A percentile compares a stretch with the other conserved stretches of the same genome.
These are phyloP conservation scores for Heterobasidion occidentale DNA, from an alignment of 1,284 basidiomycete genomes.

Conservation along the genomic window DNA sequence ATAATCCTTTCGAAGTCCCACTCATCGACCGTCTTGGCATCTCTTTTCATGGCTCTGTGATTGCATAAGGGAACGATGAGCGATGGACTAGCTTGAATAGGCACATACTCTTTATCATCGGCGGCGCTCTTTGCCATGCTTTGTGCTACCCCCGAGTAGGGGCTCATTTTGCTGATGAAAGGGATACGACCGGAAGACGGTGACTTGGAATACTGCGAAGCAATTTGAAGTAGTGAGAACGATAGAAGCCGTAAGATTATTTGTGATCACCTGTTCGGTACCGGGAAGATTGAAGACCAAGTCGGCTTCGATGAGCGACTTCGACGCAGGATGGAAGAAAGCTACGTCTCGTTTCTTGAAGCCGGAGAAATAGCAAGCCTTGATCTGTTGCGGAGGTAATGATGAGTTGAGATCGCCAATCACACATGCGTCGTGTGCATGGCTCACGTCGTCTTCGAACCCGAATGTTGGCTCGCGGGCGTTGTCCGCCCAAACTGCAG, in stretches of 20 bases:
- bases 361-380: slow-evolving; percentile 73
- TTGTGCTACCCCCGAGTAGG: slow-evolving; percentile 29
- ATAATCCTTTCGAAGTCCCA: slow-evolving; percentile 92
- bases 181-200: slow-evolving; percentile 37
- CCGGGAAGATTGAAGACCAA: slow-evolving; percentile 86
- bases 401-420: neutral
- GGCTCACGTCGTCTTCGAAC: slow-evolving; percentile 71
- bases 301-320: slow-evolving; percentile 82
- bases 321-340: slow-evolving; percentile 76
- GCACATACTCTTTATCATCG: neutral
- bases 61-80: neutral
- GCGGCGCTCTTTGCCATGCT: neutral
- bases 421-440: slow-evolving; percentile 2
- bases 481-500: slow-evolving; percentile 57
- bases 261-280: slow-evolving; percentile 68
- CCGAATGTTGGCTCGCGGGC: slow-evolving; percentile 62
- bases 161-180: slow-evolving; percentile 29
- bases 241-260: neutral
- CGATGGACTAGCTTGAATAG: neutral
- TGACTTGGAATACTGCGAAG: slow-evolving; percentile 7
- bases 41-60: slow-evolving; percentile 64
- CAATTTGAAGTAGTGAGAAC: neutral
- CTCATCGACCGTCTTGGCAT: slow-evolving; percentile 61
- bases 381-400: slow-evolving; percentile 28
- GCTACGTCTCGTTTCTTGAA: slow-evolving; percentile 85